Conservation (phyloP, 2,329 filamentous ascomycete genomes). For the Paradendryphiella salina region DNA sequence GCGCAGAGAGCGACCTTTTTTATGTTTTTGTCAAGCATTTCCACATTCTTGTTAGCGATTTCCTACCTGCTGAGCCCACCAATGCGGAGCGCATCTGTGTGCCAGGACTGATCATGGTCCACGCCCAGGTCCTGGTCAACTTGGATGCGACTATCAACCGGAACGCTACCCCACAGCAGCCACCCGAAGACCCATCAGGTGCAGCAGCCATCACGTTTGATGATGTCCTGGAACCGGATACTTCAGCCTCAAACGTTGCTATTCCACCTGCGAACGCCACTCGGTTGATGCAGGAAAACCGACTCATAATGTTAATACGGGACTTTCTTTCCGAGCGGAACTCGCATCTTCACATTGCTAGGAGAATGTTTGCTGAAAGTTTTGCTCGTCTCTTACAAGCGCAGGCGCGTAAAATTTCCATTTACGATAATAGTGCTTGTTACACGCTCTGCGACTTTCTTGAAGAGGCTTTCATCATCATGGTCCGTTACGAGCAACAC, state of each 20-base stretch:
- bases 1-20: constrained; percentile 84
- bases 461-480: constrained; percentile 74
- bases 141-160: constrained; percentile 84
- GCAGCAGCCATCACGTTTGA: constrained; percentile 65
- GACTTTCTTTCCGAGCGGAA: constrained; percentile 72
- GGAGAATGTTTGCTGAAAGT: constrained; percentile 73
- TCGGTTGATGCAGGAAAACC: constrained; percentile 85
- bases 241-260: constrained; percentile 64
- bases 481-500: constrained; percentile 62
- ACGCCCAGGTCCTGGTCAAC: constrained; percentile 77
- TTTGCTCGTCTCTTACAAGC: constrained; percentile 75
- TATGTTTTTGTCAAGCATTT: constrained; percentile 92
- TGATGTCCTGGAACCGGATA: constrained; percentile 68
- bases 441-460: constrained; percentile 91
- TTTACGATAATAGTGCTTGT: constrained; percentile 81
- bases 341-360: constrained; percentile 57
- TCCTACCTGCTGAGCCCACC: constrained; percentile 52
- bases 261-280: constrained; percentile 70
- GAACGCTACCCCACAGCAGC: constrained; percentile 54
- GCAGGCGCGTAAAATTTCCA: constrained; percentile 72
- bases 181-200: constrained; percentile 35
- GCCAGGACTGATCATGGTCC: constrained; percentile 77
- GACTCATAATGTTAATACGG: constrained; percentile 77
- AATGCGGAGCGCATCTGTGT: constrained; percentile 64
- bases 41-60: constrained; percentile 74